Base-by-base conservation (phyloP, 345 rosid species). In the Geranium rotundifolium region DNA sequence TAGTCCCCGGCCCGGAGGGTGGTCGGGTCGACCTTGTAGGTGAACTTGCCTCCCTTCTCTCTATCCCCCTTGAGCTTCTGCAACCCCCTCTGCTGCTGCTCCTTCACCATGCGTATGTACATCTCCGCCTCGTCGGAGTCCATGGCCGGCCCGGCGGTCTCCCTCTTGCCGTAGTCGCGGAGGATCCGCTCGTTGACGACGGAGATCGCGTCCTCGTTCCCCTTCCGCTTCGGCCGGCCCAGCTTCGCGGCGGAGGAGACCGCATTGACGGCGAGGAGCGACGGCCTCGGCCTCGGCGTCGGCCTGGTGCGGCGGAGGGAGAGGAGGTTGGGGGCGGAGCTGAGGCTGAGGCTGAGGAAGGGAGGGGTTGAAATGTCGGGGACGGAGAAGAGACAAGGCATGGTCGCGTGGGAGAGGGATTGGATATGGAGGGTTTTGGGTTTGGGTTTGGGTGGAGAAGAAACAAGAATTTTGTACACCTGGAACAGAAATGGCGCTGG, bases 11-110 rank as follows among this genome's bases (percentile, higher is more conserved):
- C 72, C 59, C 72, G 65, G 41, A 92, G 84, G 37, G 61, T 69
- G 70, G 87, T 84, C 17, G 98, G 98, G 60, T 92, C 98, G 63
- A 82, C 98, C 78, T 84, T 91, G 75, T 85, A 91, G 72, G 79
- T 87, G 67, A 89, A 82, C 62, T 63, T 73, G 37, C 78, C 79
- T 12, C 71, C 84, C 62, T 60, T 72, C 37, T 69, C 73, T 71
- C 81, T 80, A 1, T 80, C 71, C 65, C 95, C 93, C 63, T 84
- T 89, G 56, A 92, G 81, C 84, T 87, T 85, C 85, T 81, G 96
- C 73, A 92, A 67, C 7, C 98, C 98, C 71, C 78, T 74, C 79
- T 85, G 93, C 69, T 89, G 98, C 75, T 89, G 96, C 67, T 89
- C 84, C 77, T 76, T 92, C 46, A 92, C 95, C 76, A 77, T 61